Base-by-base conservation (phyloP, 257 asterid species). In the Buddleja alternifolia region DNA sequence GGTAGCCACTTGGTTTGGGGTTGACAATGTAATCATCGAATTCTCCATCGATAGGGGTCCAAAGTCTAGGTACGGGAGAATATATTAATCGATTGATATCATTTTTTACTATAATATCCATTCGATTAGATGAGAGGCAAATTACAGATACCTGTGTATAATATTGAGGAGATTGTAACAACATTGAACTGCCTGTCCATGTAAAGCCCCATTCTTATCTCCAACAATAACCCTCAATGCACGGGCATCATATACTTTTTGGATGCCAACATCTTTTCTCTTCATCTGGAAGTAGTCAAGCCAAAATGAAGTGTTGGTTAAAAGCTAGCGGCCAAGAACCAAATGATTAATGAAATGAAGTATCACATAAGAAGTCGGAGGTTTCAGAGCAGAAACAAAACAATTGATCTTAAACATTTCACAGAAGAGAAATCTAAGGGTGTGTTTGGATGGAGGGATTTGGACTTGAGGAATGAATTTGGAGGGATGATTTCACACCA, bases 1-100 rank as follows among this genome's bases (percentile, higher is more conserved):
- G 98, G 94, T 93, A 93, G 80, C 98, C 98, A 80, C 98, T 93
- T 64, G 87, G 92, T 85, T 93, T 93, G 24, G 98, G 98, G 84
- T 93, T 93, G 70, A 93, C 91, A 63, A 93, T 85, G 81, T 93
- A 93, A 73, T 93, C 98, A 34, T 86, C 98, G 70, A 93, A 81
- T 78, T 93, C 98, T 14, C 98, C 98, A 60, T 88, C 95, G 46
- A 93, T 86, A 32, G 97, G 98, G 69, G 92, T 84, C 98, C 98
- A 92, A 45, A 90, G 83, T 76, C 98, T 93, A 82, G 68, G 55
- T 6, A 68, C 16, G 10, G 65, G 32, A 74, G 62, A 81, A 39
- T 56, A 63, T 0, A 23, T 69, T 2, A 53, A 9, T 46, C 41
- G 62, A 24, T 24, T 25, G 44, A 25, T 46, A 69, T 15, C 48